Conservation (phyloP, 2,329 filamentous ascomycete species). For the Pseudogymnoascus sp. region DNA sequence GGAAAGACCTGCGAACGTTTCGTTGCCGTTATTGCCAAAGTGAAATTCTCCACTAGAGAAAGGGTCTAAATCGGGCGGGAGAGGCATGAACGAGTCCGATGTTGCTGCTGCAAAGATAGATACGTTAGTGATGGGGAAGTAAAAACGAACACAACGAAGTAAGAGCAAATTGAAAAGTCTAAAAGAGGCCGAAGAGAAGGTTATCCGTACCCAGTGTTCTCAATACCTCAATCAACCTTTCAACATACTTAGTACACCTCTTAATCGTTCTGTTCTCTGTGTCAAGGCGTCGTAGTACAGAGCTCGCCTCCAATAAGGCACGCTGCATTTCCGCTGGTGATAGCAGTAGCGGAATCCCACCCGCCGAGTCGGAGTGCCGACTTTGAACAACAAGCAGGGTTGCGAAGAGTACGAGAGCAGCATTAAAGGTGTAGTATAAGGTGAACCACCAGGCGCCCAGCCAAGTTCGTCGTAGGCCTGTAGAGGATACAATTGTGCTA, state of each 20-base stretch:
- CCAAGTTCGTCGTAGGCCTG: constrained; percentile 12
- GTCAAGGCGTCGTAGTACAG: constrained; percentile 23
- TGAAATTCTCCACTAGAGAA: background rate
- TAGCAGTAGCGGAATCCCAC: constrained; percentile 9
- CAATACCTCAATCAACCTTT: constrained; percentile 17
- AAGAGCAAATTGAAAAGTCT: background rate
- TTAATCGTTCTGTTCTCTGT: constrained; percentile 26
- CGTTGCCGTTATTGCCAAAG: background rate
- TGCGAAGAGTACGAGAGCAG: constrained; percentile 14
- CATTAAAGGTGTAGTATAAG: constrained; percentile 30
- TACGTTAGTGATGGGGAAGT: background rate
- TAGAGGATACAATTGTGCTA: constrained; percentile 20
- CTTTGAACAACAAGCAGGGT: background rate
- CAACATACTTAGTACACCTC: constrained; percentile 24
- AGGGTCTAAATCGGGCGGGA: background rate
- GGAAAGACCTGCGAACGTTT: background rate
- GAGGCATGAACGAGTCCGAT: background rate
- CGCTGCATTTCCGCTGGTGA: constrained; percentile 12
- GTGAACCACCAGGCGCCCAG: constrained; percentile 36
- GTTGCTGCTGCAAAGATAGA: background rate
- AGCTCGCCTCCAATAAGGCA: constrained; percentile 19
- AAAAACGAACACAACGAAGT: background rate
- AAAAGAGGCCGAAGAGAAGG: background rate
- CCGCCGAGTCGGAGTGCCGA: background rate
- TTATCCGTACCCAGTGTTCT: constrained; percentile 9